Conservation (phyloP, 1,284 basidiomycete genomes). For the Peniophora sp. region DNA sequence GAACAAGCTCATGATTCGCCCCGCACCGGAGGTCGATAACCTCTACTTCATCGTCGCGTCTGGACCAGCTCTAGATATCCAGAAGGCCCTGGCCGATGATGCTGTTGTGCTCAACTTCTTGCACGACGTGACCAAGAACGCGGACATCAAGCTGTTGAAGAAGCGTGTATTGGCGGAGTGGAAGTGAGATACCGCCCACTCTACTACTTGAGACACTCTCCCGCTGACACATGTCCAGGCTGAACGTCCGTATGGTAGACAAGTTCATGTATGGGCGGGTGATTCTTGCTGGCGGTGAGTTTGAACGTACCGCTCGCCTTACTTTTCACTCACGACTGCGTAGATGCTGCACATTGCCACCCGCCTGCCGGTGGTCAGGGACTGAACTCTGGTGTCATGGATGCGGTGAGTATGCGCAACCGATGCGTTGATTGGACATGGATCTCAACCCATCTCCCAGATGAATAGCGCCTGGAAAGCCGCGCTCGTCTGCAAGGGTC, state of each 20-base stretch:
- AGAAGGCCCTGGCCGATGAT: conserved; percentile 8
- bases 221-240: conserved; percentile 14
- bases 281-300: conserved; percentile 29
- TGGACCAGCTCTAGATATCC: conserved; percentile 15
- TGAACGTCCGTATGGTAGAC: conserved; percentile 30
- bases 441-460: conserved; percentile 10
- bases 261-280: conserved; percentile 25
- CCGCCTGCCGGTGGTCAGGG: conserved; percentile 13
- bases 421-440: too few relatives aligned
- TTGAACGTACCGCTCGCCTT: neutral
- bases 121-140: conserved; percentile 1
- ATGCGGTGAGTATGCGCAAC: conserved; percentile 8
- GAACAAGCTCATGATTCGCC: conserved; percentile 11
- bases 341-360: conserved; percentile 13
- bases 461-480: conserved; percentile 37
- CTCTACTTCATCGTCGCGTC: conserved; percentile 8
- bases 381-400: conserved; percentile 12
- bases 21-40: conserved; percentile 7
- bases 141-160: conserved; percentile 7
- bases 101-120: conserved; percentile 6
- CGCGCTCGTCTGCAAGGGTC: conserved; percentile 25
- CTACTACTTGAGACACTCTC: neutral
- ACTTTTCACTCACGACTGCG: neutral
- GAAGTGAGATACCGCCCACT: conserved; percentile 12
- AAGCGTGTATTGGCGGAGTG: conserved; percentile 14